phyloP scores from a whole-genome alignment of 176 grass and related monocot species.

The Oropetium thomaeum region DNA sequence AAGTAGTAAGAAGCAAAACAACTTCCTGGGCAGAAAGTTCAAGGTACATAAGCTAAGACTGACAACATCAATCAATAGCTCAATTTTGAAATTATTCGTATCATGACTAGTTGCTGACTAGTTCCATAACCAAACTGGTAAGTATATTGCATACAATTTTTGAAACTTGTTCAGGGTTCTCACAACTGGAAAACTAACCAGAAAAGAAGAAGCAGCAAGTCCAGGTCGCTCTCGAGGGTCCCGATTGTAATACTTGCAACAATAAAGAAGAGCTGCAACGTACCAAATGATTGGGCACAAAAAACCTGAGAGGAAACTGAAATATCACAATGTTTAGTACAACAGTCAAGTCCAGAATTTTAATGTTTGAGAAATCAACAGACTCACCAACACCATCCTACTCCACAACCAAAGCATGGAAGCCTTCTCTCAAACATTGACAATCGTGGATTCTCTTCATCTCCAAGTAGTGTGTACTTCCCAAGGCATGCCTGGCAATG shows the following conservation, averaged over 20 bases:
- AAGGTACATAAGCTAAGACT: background rate
- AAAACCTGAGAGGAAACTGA: constrained; percentile 95
- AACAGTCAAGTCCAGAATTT: background rate
- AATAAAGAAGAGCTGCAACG: constrained; percentile 67
- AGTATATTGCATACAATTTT: background rate
- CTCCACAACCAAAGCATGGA: constrained; percentile 88
- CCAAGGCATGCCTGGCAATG: constrained; percentile 57
- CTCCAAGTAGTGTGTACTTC: constrained; percentile 67
- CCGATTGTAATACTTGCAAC: constrained; percentile 81
- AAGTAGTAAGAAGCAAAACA: constrained; percentile 12
- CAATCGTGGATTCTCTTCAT: constrained; percentile 82
- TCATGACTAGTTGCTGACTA: background rate
- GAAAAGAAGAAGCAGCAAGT: constrained; percentile 69
- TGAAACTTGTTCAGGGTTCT: background rate
- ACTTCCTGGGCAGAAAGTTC: background rate
- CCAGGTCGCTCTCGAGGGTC: constrained; percentile 95
- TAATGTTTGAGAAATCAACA: background rate
- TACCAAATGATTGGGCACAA: constrained; percentile 77
- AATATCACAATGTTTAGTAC: constrained; percentile 28
- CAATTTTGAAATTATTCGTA: background rate
- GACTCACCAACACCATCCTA: constrained; percentile 95
- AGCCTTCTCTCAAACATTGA: constrained; percentile 74
- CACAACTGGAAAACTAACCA: constrained; percentile 52
- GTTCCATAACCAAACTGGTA: background rate
- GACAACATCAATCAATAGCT: background rate